Evolutionary conservation across 805 yeast species (phyloP), one percentile per base, ranked within the genome.

Genomic region (Komagataella phaffii): DNA sequence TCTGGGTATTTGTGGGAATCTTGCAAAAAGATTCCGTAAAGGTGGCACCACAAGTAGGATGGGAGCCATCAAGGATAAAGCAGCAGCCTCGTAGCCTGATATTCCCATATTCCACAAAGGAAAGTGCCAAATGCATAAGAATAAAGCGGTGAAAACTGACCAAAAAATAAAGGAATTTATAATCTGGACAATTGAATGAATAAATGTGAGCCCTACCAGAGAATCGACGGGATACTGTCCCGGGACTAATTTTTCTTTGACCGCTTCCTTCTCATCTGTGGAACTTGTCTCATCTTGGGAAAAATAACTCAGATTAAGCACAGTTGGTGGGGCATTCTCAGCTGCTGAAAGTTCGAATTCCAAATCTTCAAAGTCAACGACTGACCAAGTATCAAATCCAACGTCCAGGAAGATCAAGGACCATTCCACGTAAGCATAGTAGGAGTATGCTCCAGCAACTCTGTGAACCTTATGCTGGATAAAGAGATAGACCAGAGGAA

Each of bases 31-130:
- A 7, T 56, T 56, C 52, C 75, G 69, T 3, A 72, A 18, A 6
- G 59, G 59, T 0, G 74, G 72, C 24, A 58, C 49, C 1, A 48
- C 23, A 24, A 85, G 67, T 2, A 85, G 45, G 12, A 82, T 53
- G 1, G 96, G 88, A 3, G 85, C 74, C 8, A 80, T 51, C 44
- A 81, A 69, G 19, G 80, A 68, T 6, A 79, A 61, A 48, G 88
- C 72, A 2, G 81, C 75, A 0, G 85, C 85, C 67, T 93, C 99
- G 64, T 86, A 90, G 3, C 99, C 99, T 1, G 96, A 85, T 47
- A 93, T 84, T 6, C 97, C 98, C 97, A 93, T 89, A 63, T 85
- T 79, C 99, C 99, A 93, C 55, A 93, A 72, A 8, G 99, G 99
- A 74, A 93, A 93, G 70, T 87, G 88, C 99, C 99, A 93, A 50